Evolutionary conservation across 768 basidiomycete species (phyloP).

Genomic region (Suillus bovinus): DNA sequence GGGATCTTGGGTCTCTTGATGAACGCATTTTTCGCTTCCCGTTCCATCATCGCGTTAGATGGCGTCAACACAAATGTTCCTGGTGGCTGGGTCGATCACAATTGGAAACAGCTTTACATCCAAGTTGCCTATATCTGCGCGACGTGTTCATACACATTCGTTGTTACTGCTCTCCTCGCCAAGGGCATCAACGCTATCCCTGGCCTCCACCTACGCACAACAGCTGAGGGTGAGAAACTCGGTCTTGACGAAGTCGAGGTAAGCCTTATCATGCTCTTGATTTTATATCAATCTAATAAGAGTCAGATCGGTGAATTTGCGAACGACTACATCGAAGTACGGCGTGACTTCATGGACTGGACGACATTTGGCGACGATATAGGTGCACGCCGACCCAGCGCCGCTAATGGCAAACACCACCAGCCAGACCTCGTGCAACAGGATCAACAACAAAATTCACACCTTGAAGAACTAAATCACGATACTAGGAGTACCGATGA

Average conservation of each 20-base stretch:
- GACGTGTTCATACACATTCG: constrained; percentile 57
- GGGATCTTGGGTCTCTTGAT: constrained; percentile 73
- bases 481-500: background rate
- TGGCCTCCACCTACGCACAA: constrained; percentile 54
- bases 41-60: constrained; percentile 64
- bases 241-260: constrained; percentile 78
- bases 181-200: constrained; percentile 58
- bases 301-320: constrained; percentile 68
- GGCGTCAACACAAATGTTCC: constrained; percentile 53
- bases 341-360: constrained; percentile 63
- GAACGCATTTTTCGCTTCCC: constrained; percentile 77
- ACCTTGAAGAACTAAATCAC: constrained; percentile 15
- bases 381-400: constrained; percentile 9
- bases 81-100: constrained; percentile 74
- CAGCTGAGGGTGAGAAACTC: constrained; percentile 55
- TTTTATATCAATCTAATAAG: background rate
- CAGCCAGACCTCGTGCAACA: constrained; percentile 29
- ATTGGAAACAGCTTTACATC: constrained; percentile 80
- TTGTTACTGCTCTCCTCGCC: constrained; percentile 59
- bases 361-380: constrained; percentile 32
- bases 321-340: constrained; percentile 67
- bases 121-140: constrained; percentile 69
- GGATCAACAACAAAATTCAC: constrained; percentile 1
- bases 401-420: constrained; percentile 41
- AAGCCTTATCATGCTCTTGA: constrained; percentile 16